Base-by-base conservation (phyloP, 176 grass and related monocot species). In the Urochloa ruziziensis region DNA sequence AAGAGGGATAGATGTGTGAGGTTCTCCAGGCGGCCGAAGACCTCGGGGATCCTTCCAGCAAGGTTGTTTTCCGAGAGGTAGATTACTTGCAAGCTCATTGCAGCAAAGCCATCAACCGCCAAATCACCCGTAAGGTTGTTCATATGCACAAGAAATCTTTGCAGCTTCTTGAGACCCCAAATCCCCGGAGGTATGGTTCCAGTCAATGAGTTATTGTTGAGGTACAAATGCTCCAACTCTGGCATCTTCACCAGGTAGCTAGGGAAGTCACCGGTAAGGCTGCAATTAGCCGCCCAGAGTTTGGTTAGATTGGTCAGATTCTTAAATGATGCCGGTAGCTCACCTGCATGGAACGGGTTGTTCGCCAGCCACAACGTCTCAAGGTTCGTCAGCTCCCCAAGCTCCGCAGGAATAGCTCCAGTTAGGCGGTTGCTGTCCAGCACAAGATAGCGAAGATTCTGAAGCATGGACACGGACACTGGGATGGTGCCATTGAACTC, bases 331-430 rank as follows among this genome's bases (percentile, higher is more conserved):
- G n/a, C n/a, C n/a, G n/a, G n/a, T n/a, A n/a, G n/a, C n/a, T n/a
- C n/a, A n/a, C n/a, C n/a, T n/a, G n/a, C n/a, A n/a, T n/a, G n/a
- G n/a, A n/a, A n/a, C n/a, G n/a, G n/a, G n/a, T n/a, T n/a, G n/a
- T n/a, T n/a, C n/a, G n/a, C n/a, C n/a, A n/a, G n/a, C n/a, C n/a
- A n/a, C n/a, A n/a, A n/a, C n/a, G n/a, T n/a, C n/a, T n/a, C n/a
- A n/a, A n/a, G n/a, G n/a, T n/a, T n/a, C n/a, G 61, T 85, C 4
- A 97, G 86, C 3, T 86, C 34, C 57, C 90, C 87, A 60, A 97
- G 85, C 27, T 80, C 86, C 1, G 7, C 10, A 5, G 91, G 89
- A 34, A 97, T 34, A 3, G 75, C 57, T 25, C 88, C 81, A 51
- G 29, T 10, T 77, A 96, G 57, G 14, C 0, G 0, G 72, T 91